Evolutionary conservation across 108 stramenopile genomes (phyloP).

Genomic region (Conticribra guillardii): DNA sequence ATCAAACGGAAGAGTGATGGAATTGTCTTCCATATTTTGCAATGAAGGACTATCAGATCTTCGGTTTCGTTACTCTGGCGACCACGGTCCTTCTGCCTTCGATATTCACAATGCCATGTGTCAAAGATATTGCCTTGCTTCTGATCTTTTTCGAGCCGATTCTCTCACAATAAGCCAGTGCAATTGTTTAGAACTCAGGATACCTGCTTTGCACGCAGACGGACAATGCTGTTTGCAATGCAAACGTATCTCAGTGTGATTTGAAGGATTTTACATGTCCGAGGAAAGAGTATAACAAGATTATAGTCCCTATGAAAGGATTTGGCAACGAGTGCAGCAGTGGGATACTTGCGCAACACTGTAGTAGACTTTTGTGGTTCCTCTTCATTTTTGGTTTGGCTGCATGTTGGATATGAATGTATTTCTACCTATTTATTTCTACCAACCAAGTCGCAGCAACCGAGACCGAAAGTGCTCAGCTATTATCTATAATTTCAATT

Average conservation of each 20-base stretch:
- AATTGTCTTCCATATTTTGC: constrained; percentile 21
- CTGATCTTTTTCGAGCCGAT: constrained; percentile 8
- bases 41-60: background rate
- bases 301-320: constrained; percentile 15
- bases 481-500: no score
- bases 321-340: constrained; percentile 16
- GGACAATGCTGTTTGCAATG: background rate
- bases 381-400: no score
- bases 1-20: constrained; percentile 20
- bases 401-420: no score
- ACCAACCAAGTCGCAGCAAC: no score
- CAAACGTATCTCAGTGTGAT: background rate
- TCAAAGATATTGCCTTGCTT: constrained; percentile 17
- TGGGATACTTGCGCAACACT: no score
- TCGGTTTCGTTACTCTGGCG: background rate
- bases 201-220: constrained; percentile 6
- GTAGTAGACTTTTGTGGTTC: no score
- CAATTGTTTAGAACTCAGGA: constrained; percentile 13
- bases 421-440: no score
- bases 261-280: constrained; percentile 16
- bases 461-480: no score
- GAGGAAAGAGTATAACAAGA: constrained; percentile 1
- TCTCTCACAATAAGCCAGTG: constrained; percentile 10
- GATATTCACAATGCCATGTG: constrained; percentile 27
- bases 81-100: constrained; percentile 6